A percentile compares a stretch with the other conserved stretches of the same genome.
Evolutionary conservation across 306 rosid species (phyloP).

Genomic region (Ammopiptanthus mongolicus): DNA sequence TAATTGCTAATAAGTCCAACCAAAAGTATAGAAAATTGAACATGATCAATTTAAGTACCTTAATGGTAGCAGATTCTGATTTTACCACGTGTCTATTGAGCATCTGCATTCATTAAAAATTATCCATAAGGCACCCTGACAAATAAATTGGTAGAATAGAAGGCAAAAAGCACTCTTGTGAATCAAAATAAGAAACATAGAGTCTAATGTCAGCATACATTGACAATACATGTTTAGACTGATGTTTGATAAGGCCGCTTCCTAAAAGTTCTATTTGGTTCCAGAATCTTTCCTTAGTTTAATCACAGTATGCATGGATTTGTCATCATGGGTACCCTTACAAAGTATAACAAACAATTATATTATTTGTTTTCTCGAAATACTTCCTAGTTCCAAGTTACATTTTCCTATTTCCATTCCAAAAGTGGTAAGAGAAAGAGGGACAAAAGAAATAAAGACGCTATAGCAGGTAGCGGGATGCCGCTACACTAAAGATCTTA

Average conservation of each 20-base stretch:
- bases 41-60: slow-evolving; percentile 42
- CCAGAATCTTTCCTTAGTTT: background rate
- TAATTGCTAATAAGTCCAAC: background rate
- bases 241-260: background rate
- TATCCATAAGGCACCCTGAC: slow-evolving; percentile 11
- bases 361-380: background rate
- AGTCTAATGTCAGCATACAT: slow-evolving; percentile 8
- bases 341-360: background rate
- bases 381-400: background rate
- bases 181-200: slow-evolving; percentile 13
- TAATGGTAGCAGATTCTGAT: slow-evolving; percentile 89
- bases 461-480: no score
- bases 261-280: background rate
- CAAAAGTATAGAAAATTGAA: background rate
- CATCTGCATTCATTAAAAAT: slow-evolving; percentile 53
- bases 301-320: background rate
- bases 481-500: no score
- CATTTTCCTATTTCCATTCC: background rate
- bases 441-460: no score
- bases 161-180: background rate
- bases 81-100: slow-evolving; percentile 91
- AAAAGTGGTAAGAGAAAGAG: no score
- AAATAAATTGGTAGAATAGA: slow-evolving; percentile 4
- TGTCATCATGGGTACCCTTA: background rate
- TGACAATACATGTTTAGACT: background rate